phyloP scores from a whole-genome alignment of 257 asterid species.

The Solanum microdontum region DNA sequence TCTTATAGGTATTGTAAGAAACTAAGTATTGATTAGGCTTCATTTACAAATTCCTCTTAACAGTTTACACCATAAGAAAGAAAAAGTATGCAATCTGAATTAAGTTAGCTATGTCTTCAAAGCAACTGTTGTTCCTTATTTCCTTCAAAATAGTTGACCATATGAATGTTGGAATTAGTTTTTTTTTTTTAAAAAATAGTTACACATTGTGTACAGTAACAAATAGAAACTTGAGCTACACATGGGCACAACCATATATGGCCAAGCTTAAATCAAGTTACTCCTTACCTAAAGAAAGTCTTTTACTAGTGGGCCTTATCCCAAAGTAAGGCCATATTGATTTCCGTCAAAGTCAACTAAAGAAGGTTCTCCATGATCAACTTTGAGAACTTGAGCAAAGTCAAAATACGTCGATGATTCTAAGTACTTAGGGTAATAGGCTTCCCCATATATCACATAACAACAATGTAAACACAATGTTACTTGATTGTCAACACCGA shows the following conservation, averaged over 20 bases:
- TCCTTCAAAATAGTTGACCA: not conserved
- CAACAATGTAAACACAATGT: not conserved
- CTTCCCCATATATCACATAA: not conserved
- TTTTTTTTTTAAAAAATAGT: not conserved
- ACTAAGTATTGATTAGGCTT: too few relatives aligned
- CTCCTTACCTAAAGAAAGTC: too few relatives aligned
- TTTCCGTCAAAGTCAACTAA: too few relatives aligned
- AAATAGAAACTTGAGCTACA: not conserved
- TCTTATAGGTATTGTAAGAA: too few relatives aligned
- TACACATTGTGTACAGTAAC: not conserved
- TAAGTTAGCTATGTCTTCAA: not conserved
- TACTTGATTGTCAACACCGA: slow-evolving; percentile 56
- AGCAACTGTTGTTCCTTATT: not conserved
- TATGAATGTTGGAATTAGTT: not conserved
- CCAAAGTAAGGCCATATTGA: too few relatives aligned
- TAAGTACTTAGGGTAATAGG: not conserved
- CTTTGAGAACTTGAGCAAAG: too few relatives aligned
- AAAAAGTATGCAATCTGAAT: not conserved
- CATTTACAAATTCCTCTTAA: too few relatives aligned
- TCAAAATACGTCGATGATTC: too few relatives aligned
- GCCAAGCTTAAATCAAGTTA: too few relatives aligned
- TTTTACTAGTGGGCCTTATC: too few relatives aligned
- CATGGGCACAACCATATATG: not conserved
- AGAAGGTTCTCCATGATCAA: too few relatives aligned
- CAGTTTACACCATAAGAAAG: too few relatives aligned